Evolutionary conservation across 192 early-diverging fungal species (phyloP), one percentile per base, ranked within the genome.

Genomic region (Podila clonocystis): DNA sequence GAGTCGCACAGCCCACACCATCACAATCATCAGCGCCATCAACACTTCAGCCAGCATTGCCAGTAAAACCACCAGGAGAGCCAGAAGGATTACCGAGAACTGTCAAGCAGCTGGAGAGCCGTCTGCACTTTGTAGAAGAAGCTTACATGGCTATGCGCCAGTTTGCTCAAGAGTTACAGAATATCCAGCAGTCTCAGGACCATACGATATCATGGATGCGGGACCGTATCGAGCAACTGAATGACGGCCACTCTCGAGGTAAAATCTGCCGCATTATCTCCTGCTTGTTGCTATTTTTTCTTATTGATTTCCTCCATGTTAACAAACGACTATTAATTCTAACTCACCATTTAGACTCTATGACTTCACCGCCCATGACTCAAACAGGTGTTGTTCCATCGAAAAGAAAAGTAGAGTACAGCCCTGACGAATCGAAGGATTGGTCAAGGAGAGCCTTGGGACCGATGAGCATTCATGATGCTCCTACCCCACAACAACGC

Each of bases 171-270:
- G 71, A 80, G 57, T 67, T 80, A n/a, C 70, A 80, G 33, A 50
- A 59, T 19, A 65, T 69, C n/a, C 77, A 80, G 62, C 30, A 28
- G 20, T 48, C 65, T 17, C 77, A 80, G 61, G 77, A 80, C 9
- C 70, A 80, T 4, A 73, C 77, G 2, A 80, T 80, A 61, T 65
- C 70, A 2, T 80, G 77, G 77, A 80, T 80, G 77, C 70, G 77
- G 0, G 77, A 80, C 29, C 65, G 77, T 1, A 72, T 80, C 29
- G 70, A 80, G 12, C 70, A 80, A 30, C 9, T 80, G 9, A 49
- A 60, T 5, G 77, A 80, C 33, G 36, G 65, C 34, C 67, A 34
- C 33, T 34, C 77, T 8, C 28, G 77, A 80, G 70, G 77, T 80
- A 73, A 52, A 5, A 45, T 24, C 30, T 12, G 19, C 26, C 0